These are phyloP conservation scores for Rhizopus arrhizus DNA, from an alignment of 371 early-diverging fungal genomes.

Conservation along the genomic window DNA sequence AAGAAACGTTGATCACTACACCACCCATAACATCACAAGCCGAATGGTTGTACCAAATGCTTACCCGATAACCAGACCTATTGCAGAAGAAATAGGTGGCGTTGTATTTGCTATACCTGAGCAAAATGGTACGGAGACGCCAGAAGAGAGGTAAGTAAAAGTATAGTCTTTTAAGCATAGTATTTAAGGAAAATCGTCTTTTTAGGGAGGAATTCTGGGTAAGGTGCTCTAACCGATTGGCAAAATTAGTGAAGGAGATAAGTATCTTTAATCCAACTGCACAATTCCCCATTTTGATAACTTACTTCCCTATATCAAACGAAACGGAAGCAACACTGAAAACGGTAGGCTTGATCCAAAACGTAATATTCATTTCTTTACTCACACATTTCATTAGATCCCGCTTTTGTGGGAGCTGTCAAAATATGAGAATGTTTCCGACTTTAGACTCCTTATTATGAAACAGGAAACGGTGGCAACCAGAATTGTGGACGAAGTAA, in stretches of 20 bases:
- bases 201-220: slow-evolving; percentile 29
- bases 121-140: background rate
- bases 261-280: slow-evolving; percentile 20
- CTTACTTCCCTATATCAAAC: slow-evolving; percentile 32
- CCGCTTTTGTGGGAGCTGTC: slow-evolving; percentile 25
- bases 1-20: slow-evolving; percentile 13
- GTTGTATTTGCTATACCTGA: slow-evolving; percentile 42
- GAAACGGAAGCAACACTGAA: slow-evolving; percentile 12
- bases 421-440: slow-evolving; percentile 11
- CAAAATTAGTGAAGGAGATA: slow-evolving; percentile 18
- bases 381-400: slow-evolving; percentile 20
- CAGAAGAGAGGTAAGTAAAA: slow-evolving; percentile 16
- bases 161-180: background rate
- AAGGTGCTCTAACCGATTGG: slow-evolving; percentile 23
- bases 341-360: slow-evolving; percentile 18
- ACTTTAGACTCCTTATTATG: slow-evolving; percentile 43
- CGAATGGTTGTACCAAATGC: slow-evolving; percentile 19
- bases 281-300: slow-evolving; percentile 30
- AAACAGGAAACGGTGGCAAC: slow-evolving; percentile 26
- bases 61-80: slow-evolving; percentile 17
- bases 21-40: slow-evolving; percentile 19
- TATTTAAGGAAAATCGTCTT: background rate
- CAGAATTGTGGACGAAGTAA: slow-evolving; percentile 31
- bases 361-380: background rate
- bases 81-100: slow-evolving; percentile 30